These are phyloP conservation scores for Mucor sp. DNA, from an alignment of 371 early-diverging fungal species.

Conservation along the genomic window DNA sequence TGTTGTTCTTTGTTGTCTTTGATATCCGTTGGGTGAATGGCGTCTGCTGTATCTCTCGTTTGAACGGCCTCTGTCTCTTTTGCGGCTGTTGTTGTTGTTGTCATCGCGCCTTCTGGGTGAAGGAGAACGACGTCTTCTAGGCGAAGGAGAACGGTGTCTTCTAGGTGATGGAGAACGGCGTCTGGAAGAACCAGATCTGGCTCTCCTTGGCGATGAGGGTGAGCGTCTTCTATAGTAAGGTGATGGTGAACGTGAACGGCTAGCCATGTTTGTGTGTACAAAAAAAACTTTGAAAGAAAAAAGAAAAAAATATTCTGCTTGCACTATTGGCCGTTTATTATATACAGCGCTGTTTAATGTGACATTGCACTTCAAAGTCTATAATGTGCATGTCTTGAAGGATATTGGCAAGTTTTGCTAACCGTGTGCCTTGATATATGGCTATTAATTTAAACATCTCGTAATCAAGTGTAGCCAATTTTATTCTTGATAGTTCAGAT, in stretches of 20 bases:
- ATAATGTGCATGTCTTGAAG: no score
- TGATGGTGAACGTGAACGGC: neutral
- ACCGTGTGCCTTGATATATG: no score
- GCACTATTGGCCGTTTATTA: neutral
- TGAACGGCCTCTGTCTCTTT: slow-evolving; percentile 1
- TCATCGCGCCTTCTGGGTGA: slow-evolving; percentile 1
- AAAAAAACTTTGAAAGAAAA: neutral
- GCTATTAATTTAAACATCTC: no score
- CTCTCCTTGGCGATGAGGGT: slow-evolving; percentile 3
- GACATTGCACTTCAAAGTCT: neutral
- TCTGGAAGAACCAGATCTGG: neutral
- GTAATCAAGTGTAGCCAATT: no score
- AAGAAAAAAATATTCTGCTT: neutral
- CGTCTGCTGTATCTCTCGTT: neutral
- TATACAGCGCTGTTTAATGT: neutral
- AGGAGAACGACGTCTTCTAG: neutral
- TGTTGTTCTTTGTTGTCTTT: neutral
- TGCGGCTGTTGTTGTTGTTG: neutral
- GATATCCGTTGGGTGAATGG: neutral
- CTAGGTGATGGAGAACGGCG: neutral
- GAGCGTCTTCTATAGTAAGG: slow-evolving; percentile 7
- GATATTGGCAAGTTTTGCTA: no score
- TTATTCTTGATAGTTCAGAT: no score
- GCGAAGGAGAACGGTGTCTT: slow-evolving; percentile 6
- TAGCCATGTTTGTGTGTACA: neutral